Conservation (phyloP, 2,329 filamentous ascomycete species). For the Cordyceps fumosorosea region DNA sequence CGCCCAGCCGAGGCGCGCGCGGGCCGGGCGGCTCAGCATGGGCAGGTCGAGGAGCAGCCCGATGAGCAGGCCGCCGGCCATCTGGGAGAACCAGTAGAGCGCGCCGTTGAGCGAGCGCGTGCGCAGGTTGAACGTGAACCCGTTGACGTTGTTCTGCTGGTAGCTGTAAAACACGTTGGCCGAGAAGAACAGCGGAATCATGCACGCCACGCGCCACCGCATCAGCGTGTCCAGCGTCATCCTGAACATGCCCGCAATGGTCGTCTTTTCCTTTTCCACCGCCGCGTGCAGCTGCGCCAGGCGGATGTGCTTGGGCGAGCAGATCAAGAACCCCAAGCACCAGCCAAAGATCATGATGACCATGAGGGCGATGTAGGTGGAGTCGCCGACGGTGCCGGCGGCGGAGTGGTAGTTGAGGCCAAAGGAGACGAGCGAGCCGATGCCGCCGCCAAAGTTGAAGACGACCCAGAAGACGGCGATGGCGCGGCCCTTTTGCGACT, state of each 20-base stretch:
- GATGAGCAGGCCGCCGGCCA: conserved; percentile 44
- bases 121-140: conserved; percentile 46
- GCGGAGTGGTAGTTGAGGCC: conserved; percentile 36
- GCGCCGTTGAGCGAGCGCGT: conserved; percentile 48
- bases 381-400: conserved; percentile 38
- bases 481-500: conserved; percentile 35
- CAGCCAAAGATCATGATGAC: conserved; percentile 44
- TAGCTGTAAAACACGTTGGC: conserved; percentile 52
- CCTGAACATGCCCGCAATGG: conserved; percentile 27
- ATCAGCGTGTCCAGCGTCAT: conserved; percentile 31
- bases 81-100: conserved; percentile 51
- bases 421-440: conserved; percentile 38
- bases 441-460: conserved; percentile 38
- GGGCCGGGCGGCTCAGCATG: conserved; percentile 35
- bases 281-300: conserved; percentile 30
- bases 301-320: conserved; percentile 37
- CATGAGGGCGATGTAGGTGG: conserved; percentile 44
- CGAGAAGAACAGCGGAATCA: conserved; percentile 48
- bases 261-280: conserved; percentile 33
- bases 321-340: conserved; percentile 40
- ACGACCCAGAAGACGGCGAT: conserved; percentile 40
- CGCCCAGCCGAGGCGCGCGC: conserved; percentile 40
- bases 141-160: conserved; percentile 50
- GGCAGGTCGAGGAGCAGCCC: conserved; percentile 39
- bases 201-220: conserved; percentile 39